Evolutionary conservation across 2,329 filamentous ascomycete species (phyloP), one percentile per base, ranked within the genome.

Genomic region (Trichoderma sp.): DNA sequence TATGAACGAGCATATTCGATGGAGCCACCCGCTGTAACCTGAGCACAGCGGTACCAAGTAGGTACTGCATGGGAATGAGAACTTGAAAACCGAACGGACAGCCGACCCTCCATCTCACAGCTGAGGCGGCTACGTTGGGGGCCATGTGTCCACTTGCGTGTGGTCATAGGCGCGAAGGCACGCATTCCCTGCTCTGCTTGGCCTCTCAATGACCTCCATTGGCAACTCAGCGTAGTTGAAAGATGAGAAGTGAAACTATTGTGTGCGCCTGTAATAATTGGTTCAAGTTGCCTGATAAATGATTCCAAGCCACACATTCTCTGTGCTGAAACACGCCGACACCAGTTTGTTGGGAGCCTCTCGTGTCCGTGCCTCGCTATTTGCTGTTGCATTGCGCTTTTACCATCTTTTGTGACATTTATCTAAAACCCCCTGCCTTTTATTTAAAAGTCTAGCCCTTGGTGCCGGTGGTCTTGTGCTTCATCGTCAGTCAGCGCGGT

Each of bases 71-170:
- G 64, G 27, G 38, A 31, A 31, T n/a, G 38, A 21, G n/a, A 69
- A 21, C 5, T 41, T 41, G 16, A 31, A 35, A 14, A 9, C 66
- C 3, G 50, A 41, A 41, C 66, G 31, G 38, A 69, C 66, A n/a
- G 38, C 31, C 66, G 66, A 69, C 45, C 41, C 41, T 31, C n/a
- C 66, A 59, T 31, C 66, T 41, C 31, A 29, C 18, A 69, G 66
- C 31, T 60, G 66, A 69, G 66, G 66, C 66, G 66, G 66, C 66
- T 60, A 38, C 21, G 66, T 53, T 59, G 31, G 66, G 27, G 50
- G 50, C 66, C 66, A 29, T 60, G 31, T 59, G 33, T 59, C 50
- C 38, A 33, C 50, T 38, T n/a, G 21, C 50, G 31, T 60, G 50
- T 59, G 66, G 53, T 21, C 50, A 18, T 31, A 56, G 65, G 45